These are phyloP conservation scores for Leucaena leucocephala DNA, from an alignment of 306 rosid species.

Conservation along the genomic window DNA sequence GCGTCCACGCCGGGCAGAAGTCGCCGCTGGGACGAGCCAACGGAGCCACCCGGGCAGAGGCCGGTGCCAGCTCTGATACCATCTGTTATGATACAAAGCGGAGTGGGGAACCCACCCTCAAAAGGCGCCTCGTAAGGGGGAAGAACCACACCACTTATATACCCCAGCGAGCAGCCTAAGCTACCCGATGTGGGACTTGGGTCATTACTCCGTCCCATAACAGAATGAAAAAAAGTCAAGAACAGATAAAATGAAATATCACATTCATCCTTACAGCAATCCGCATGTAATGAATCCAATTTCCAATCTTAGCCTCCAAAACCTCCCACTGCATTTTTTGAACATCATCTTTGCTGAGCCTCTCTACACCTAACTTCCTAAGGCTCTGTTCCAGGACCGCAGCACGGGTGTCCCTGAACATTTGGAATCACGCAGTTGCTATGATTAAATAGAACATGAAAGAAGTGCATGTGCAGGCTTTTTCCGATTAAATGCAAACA, in stretches of 20 bases:
- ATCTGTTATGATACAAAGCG: too few relatives aligned
- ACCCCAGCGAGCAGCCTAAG: too few relatives aligned
- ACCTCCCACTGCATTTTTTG: conserved; percentile 99
- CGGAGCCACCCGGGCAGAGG: too few relatives aligned
- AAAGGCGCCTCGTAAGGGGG: too few relatives aligned
- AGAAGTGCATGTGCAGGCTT: not conserved
- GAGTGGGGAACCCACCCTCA: too few relatives aligned
- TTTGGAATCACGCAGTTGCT: conserved; percentile 31
- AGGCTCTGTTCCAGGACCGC: conserved; percentile 83
- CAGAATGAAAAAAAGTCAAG: conserved; percentile 14
- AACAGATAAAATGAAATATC: not conserved
- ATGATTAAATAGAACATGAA: conserved; percentile 16
- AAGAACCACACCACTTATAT: too few relatives aligned
- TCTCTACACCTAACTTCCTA: conserved; percentile 92
- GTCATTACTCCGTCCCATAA: too few relatives aligned
- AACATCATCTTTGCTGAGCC: conserved; percentile 92
- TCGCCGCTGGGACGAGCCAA: too few relatives aligned
- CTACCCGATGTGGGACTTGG: too few relatives aligned
- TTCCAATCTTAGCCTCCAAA: conserved; percentile 98
- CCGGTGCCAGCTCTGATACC: too few relatives aligned
- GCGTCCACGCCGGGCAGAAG: too few relatives aligned
- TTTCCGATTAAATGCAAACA: conserved; percentile 4
- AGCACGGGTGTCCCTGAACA: conserved; percentile 79
- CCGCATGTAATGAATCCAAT: conserved; percentile 49
- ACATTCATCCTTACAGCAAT: too few relatives aligned